Base-by-base conservation (phyloP, 2,329 filamentous ascomycete species). In the Fusarium torulosum region DNA sequence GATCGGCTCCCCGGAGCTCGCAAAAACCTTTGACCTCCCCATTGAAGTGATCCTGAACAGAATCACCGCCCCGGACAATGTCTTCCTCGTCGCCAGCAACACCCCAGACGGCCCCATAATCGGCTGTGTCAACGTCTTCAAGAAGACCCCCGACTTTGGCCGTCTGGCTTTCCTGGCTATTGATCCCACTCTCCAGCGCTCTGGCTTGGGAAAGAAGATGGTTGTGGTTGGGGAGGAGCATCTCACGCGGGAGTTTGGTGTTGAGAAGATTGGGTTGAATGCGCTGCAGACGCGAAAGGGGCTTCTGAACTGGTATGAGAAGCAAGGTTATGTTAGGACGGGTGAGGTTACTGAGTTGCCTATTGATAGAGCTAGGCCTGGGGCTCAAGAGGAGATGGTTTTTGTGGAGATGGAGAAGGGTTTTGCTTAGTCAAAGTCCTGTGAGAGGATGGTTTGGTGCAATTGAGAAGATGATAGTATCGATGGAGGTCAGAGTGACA, bases 1-100 rank as follows among this genome's bases (percentile, higher is more conserved):
- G 71, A 77, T 77, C 0, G 80, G 74, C 6, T 71, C 79, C 53
- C 69, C 75, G 33, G 74, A 73, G 86, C 84, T 94, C 9, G 91
- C 87, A 43, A 91, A 90, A 13, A 88, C 84, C 49, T 93, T 92
- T 78, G 90, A 86, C 4, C 90, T 91, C 3, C 84, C 85, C 49
- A 90, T 92, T 72, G 86, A 90, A 59, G 87, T 91, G 74, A 76
- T 84, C 20, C 88, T 88, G 0, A 87, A 90, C 13, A 86, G 80
- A 6, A 79, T 82, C 47, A 44, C 50, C 15, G 68, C 67, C 0
- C 69, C 74, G 0, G 69, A 78, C 19, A 68, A 70, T 10, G 74
- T 55, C 1, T 71, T 78, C n/a, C 52, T 81, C 4, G 71, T 78
- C 27, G 76, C 74, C 27, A 70, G 63, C 3, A 57, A 66, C 51